Conservation (phyloP, 148 eudicot species). For the Rhododendron henanense region DNA sequence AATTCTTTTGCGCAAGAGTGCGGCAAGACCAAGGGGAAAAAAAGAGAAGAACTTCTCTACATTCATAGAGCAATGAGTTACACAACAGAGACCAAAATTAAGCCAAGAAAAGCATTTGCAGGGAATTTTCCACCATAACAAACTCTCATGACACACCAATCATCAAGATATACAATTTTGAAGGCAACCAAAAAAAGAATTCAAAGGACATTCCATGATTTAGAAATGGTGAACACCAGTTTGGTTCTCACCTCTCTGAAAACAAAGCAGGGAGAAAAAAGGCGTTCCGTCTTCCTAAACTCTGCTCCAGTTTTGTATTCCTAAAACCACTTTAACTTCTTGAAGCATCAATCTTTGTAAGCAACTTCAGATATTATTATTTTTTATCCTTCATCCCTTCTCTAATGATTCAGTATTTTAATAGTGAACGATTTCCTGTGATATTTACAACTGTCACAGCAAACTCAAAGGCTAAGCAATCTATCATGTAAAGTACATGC, state of each 20-base stretch:
- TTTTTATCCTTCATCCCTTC: not conserved
- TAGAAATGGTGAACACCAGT: not conserved
- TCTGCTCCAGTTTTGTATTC: not conserved
- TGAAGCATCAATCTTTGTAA: not conserved
- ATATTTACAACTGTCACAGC: not conserved
- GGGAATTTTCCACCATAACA: not conserved
- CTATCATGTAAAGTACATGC: not conserved
- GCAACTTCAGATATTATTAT: not conserved
- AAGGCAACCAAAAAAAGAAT: not conserved
- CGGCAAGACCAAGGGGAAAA: not conserved
- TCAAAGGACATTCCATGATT: not conserved
- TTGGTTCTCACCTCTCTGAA: not conserved
- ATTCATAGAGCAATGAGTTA: not conserved
- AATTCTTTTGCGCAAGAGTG: not conserved
- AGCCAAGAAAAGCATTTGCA: not conserved
- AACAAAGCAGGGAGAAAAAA: not conserved
- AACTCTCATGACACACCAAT: not conserved
- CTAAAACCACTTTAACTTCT: not conserved
- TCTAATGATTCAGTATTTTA: not conserved
- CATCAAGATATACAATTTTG: not conserved
- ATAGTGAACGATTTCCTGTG: not conserved
- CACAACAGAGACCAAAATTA: not conserved
- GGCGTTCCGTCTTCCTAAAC: not conserved
- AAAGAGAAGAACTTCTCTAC: too few relatives aligned
- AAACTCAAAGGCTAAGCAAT: not conserved